Evolutionary conservation across 805 yeast species (phyloP), one percentile per base, ranked within the genome.

Genomic region (Saturnispora mendoncae): DNA sequence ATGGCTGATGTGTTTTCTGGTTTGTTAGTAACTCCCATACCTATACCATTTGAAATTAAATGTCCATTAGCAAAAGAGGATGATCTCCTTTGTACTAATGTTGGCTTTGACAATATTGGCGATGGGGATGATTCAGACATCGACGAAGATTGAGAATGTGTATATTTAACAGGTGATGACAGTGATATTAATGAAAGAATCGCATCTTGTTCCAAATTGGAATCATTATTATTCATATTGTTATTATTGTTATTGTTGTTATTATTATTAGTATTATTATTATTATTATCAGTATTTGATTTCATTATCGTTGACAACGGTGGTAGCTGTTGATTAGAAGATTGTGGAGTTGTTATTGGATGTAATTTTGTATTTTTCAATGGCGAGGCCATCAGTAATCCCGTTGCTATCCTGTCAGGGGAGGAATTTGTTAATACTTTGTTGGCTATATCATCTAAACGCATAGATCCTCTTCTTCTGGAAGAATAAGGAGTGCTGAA

Each of bases 151-250:
- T 27, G 42, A 3, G 46, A 37, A 12, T 35, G 42, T 12, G 45
- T 14, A 30, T 44, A 47, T 27, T 58, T 62, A 12, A 54, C 55
- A 6, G 80, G 79, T 1, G 78, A 71, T 6, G 79, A 66, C 31
- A 74, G 60, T 29, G 77, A 70, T 68, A 74, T 74, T 39, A 74
- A 60, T 18, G 78, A 72, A 52, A 68, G 59, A 9, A 74, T 69
- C 6, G 80, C 80, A 37, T 74, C 79, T 50, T 73, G 73, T 46
- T 74, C 80, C 55, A 46, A 58, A 55, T 46, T 56, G 47, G 39
- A 55, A 21, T 55, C 59, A 45, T 8, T 50, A 32, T 6, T 49
- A 29, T 9, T 41, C 51, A 15, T 41, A 47, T 20, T 29, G 43
- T 17, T 28, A 36, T 25, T 28, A 42, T 19, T 36, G 37, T 17